Evolutionary conservation across 2,329 filamentous ascomycete genomes (phyloP), one percentile per base, ranked within the genome.

Genomic region (Sporothrix brunneoviolacea): DNA sequence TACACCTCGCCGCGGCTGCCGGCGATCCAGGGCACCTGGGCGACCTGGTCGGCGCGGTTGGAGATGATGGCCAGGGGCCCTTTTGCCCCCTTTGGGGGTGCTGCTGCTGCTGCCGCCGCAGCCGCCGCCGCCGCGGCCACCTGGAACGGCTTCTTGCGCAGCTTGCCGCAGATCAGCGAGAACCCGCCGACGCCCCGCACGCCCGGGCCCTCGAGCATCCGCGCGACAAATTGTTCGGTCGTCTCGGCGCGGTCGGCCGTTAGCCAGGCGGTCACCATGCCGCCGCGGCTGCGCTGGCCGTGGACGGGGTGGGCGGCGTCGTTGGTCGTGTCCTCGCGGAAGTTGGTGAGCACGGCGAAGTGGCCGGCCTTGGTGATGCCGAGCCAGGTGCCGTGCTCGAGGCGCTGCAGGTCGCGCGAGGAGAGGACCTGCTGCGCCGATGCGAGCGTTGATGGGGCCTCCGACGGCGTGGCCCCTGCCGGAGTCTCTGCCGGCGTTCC

Each of bases 291-390:
- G 59, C 73, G 76, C 54, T 70, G 66, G 16, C 73, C 79, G 60
- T 72, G 67, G 28, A 83, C 66, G 3, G 77, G 75, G 55, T 79
- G 75, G 15, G 68, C 67, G 4, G 68, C 67, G 59, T 80, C 75
- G 51, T 73, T 61, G 19, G 69, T 59, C 49, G 71, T 65, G 21
- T 68, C 70, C 66, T 86, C 82, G 52, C 80, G 75, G 61, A 80
- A 85, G 66, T 86, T 86, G 50, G 82, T 86, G 52, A 86, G 70
- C 12, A 84, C 75, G 8, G 82, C 81, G 49, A 85, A 70, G 51
- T 77, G 73, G 12, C 82, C 82, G 3, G 71, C 66, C 57, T 74
- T 73, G 41, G 76, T 82, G 54, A 86, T 70, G 51, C 82, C 82
- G 32, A 84, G 68, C 82, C 82, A 86, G 13, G 82, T 84, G 32